Evolutionary conservation across 2,329 filamentous ascomycete species (phyloP).

Genomic region (Fusarium sp.): DNA sequence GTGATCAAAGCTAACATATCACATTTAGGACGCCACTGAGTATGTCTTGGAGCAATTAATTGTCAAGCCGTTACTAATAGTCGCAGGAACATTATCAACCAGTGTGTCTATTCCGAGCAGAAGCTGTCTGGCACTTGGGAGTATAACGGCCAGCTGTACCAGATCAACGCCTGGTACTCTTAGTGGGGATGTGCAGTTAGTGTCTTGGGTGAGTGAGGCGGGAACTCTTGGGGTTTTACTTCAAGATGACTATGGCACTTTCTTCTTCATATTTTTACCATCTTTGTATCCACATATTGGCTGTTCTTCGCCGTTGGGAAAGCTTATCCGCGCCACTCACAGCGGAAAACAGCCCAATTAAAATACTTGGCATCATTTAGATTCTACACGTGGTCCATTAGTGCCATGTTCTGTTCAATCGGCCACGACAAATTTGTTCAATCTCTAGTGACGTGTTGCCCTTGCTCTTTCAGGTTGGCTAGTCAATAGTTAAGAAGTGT

Average conservation of each 20-base stretch:
- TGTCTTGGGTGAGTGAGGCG: background rate
- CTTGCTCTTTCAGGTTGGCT: background rate
- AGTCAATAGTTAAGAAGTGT: background rate
- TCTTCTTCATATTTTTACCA: background rate
- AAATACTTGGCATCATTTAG: background rate
- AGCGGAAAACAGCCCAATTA: background rate
- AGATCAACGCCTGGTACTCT: background rate
- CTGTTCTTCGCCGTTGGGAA: background rate
- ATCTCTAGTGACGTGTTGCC: background rate
- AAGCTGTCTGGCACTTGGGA: constrained; percentile 15
- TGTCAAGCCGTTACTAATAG: background rate
- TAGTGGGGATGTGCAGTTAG: background rate
- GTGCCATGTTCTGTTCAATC: background rate
- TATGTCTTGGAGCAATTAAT: background rate
- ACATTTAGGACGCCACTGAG: background rate
- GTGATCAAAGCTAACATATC: background rate
- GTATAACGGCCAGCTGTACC: constrained; percentile 7
- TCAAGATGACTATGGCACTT: background rate
- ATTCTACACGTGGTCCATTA: background rate
- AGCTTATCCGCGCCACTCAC: background rate
- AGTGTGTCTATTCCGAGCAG: constrained; percentile 4
- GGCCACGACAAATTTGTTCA: background rate
- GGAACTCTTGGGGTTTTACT: background rate
- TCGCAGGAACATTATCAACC: constrained; percentile 27
- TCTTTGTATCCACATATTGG: background rate